Base-by-base conservation (phyloP, 1,139 yeast species). In the Zygoascus meyerae region DNA sequence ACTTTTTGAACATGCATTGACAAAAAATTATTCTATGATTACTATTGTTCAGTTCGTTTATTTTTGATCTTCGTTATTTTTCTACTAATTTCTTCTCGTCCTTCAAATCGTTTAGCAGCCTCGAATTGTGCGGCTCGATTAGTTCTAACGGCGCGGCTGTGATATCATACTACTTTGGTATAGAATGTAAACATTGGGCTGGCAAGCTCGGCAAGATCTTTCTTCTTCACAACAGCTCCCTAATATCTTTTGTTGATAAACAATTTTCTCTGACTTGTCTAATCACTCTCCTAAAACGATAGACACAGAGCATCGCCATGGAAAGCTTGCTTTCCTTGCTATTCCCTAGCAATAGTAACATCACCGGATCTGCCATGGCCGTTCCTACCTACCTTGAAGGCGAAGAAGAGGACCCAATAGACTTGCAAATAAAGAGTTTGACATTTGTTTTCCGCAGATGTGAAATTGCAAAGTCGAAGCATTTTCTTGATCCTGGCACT, bases 391-490 rank as follows among this genome's bases (percentile, higher is more conserved):
- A 73, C 52, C 52, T 61, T 16, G 73, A 69, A 47, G 82, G 81
- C 2, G 70, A 64, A 21, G 52, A 57, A 3, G 77, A 73, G 48
- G 87, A 81, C 59, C 69, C 79, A 3, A 69, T 78, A 10, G 84
- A 79, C 52, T 67, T 81, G 12, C 84, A 79, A 53, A 69, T 80
- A 50, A 79, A 76, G 55, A 70, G 84, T 3, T 63, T 82, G 45
- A 60, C 70, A 33, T 82, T 81, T 58, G 67, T 77, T 58, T 82
- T 75, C 65, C 72, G 76, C 51, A 65, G 86, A 40, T 69, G 78
- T 47, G 67, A 70, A 40, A 69, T 82, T 35, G 68, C 74, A 45
- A 64, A 63, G 16, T 57, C 77, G 12, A 63, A 73, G 2, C 68
- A 78, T 9, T 59, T 57, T 44, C 36, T 48, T 26, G 40, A 44